phyloP scores from a whole-genome alignment of 2,329 filamentous ascomycete genomes.

The Tympanopsis confertula region DNA sequence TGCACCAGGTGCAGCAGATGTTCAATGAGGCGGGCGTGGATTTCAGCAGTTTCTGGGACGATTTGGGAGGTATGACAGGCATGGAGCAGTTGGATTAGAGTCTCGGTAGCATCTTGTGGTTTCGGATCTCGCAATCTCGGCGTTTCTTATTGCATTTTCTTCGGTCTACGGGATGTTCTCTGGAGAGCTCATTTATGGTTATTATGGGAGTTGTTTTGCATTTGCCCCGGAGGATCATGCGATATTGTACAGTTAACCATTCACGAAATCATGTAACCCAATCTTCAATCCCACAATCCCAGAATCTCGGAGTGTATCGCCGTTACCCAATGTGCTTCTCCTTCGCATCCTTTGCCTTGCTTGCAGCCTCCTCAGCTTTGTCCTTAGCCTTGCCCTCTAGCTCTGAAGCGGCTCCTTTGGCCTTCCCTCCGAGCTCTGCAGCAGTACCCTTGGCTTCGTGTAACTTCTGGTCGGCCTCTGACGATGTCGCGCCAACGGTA shows the following conservation, averaged over 20 bases:
- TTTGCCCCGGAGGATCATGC: too few species aligned
- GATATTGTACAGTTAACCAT: too few species aligned
- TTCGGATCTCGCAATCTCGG: too few species aligned
- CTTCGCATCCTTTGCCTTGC: constrained; percentile 22
- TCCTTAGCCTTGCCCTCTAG: constrained; percentile 25
- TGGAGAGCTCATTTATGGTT: too few species aligned
- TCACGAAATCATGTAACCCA: too few species aligned
- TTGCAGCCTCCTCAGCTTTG: constrained; percentile 23
- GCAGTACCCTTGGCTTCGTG: background rate
- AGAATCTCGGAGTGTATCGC: too few species aligned
- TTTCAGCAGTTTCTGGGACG: background rate
- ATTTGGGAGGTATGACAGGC: background rate
- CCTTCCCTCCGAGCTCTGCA: background rate
- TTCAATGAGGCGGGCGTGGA: background rate
- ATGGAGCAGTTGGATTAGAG: background rate
- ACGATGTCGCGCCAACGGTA: constrained; percentile 17
- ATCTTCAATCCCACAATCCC: too few species aligned
- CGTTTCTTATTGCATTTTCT: too few species aligned
- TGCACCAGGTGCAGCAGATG: background rate
- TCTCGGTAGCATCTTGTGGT: too few species aligned
- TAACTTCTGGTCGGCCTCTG: constrained; percentile 8
- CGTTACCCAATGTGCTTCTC: too few species aligned
- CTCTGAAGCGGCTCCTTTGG: constrained; percentile 23
- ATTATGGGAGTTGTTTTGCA: too few species aligned
- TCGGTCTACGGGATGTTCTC: too few species aligned